Conservation (phyloP, 2,329 filamentous ascomycete genomes). For the Helotiales sp. region DNA sequence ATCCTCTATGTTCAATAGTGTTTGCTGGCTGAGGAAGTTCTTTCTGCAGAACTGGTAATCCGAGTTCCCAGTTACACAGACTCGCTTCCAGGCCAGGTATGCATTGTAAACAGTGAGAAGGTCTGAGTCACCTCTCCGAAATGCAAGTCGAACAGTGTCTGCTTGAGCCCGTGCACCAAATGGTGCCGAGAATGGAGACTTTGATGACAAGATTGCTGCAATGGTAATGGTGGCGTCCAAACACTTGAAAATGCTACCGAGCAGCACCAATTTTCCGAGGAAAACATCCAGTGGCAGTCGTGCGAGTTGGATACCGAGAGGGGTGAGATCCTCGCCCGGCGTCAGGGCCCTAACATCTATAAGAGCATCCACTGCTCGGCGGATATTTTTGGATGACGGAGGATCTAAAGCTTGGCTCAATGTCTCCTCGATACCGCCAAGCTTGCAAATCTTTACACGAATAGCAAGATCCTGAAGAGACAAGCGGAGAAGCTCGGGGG, state of each 20-base stretch:
- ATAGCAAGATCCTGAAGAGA: slow-evolving; percentile 95
- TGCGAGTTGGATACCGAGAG: slow-evolving; percentile 84
- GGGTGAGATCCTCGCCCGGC: slow-evolving; percentile 78
- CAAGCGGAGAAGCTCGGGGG: slow-evolving; percentile 91
- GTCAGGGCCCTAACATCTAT: slow-evolving; percentile 93
- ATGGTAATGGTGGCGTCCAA: slow-evolving; percentile 90
- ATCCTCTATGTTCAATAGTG: slow-evolving; percentile 90
- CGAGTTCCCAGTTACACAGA: slow-evolving; percentile 71
- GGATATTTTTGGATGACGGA: slow-evolving; percentile 89
- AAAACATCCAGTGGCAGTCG: slow-evolving; percentile 92
- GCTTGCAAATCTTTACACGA: slow-evolving; percentile 95
- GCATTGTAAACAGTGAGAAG: slow-evolving; percentile 93
- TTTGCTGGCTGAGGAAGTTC: slow-evolving; percentile 90
- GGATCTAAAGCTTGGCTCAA: slow-evolving; percentile 87
- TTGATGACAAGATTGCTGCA: slow-evolving; percentile 91
- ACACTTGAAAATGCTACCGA: slow-evolving; percentile 86
- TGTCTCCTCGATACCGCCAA: slow-evolving; percentile 91
- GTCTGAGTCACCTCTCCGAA: slow-evolving; percentile 88
- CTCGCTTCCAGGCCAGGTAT: slow-evolving; percentile 84
- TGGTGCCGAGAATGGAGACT: slow-evolving; percentile 88
- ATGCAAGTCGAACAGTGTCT: slow-evolving; percentile 77
- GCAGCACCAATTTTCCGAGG: slow-evolving; percentile 87
- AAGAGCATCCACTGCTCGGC: slow-evolving; percentile 88
- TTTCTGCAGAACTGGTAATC: slow-evolving; percentile 93
- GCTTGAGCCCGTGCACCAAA: slow-evolving; percentile 84